phyloP scores from a whole-genome alignment of 225 moss, liverwort and hornwort genomes.

The Bryum argenteum region DNA sequence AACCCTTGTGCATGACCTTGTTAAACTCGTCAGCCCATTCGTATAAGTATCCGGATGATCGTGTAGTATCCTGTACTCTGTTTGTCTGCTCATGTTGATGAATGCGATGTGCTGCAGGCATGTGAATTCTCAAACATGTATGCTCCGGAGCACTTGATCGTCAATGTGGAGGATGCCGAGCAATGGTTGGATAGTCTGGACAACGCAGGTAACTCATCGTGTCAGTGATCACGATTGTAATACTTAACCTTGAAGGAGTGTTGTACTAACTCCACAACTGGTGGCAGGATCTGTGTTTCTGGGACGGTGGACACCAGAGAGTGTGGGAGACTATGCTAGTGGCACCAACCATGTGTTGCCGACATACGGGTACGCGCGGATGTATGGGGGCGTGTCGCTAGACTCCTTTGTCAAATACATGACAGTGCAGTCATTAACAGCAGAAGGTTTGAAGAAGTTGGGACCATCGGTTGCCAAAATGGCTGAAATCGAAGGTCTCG shows the following conservation, averaged over 20 bases:
- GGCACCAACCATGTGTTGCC: constrained; percentile 98
- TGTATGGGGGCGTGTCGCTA: constrained; percentile 97
- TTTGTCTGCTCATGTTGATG: constrained; percentile 21
- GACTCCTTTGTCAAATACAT: constrained; percentile 97
- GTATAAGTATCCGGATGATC: neutral
- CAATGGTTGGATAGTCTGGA: constrained; percentile 75
- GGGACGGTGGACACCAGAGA: constrained; percentile 96
- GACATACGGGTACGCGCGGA: constrained; percentile 94
- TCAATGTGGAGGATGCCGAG: constrained; percentile 87
- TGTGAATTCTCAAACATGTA: constrained; percentile 93
- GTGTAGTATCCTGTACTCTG: neutral
- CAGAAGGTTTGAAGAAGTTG: constrained; percentile 69
- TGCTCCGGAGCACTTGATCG: constrained; percentile 93
- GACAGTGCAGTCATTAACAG: constrained; percentile 88
- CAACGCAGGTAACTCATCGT: constrained; percentile 66
- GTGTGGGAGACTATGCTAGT: constrained; percentile 98
- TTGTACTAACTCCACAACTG: neutral
- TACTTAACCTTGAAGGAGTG: neutral
- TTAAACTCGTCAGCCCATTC: no score
- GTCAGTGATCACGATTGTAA: constrained; percentile 8
- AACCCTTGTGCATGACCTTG: no score
- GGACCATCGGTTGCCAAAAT: constrained; percentile 88
- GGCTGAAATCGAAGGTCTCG: constrained; percentile 93
- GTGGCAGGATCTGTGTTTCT: constrained; percentile 92
- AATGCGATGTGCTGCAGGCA: constrained; percentile 60